These are phyloP conservation scores for Fusarium duplospermum DNA, from an alignment of 2,329 filamentous ascomycete genomes.

Conservation along the genomic window DNA sequence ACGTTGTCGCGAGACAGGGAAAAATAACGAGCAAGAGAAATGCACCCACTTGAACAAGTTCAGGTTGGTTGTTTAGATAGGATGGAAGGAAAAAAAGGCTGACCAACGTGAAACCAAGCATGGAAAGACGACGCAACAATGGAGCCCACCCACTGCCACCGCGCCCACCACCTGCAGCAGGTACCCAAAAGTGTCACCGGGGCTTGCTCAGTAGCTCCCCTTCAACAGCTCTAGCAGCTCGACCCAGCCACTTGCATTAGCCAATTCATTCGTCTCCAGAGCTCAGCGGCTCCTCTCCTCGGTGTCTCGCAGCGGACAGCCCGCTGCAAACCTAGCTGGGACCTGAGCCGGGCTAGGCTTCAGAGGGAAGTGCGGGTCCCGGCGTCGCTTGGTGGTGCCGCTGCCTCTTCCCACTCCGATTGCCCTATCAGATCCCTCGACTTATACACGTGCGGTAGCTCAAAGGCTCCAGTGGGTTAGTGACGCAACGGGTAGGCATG, in stretches of 20 bases:
- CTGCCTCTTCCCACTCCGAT: slow-evolving; percentile 15
- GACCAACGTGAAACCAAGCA: not conserved
- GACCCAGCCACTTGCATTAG: slow-evolving; percentile 12
- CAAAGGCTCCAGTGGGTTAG: slow-evolving; percentile 18
- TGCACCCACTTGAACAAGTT: not conserved
- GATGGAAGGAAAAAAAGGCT: not conserved
- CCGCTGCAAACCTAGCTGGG: not conserved
- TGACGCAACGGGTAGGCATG: slow-evolving; percentile 32
- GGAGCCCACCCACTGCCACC: not conserved
- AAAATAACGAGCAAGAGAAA: not conserved
- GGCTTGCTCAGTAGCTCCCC: not conserved
- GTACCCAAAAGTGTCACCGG: slow-evolving; percentile 1
- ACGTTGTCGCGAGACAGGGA: slow-evolving; percentile 3
- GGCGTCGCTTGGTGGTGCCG: not conserved
- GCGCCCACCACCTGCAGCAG: not conserved
- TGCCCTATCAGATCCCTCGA: slow-evolving; percentile 33
- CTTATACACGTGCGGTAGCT: slow-evolving; percentile 32
- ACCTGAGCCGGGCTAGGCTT: not conserved
- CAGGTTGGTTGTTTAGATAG: not conserved
- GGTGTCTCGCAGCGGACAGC: not conserved
- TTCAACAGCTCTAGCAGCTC: not conserved
- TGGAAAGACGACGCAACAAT: not conserved
- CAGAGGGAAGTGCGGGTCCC: not conserved
- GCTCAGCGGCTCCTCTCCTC: slow-evolving; percentile 7
- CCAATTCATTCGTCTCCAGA: slow-evolving; percentile 15